A percentile compares a stretch with the other conserved stretches of the same genome.
These are phyloP conservation scores for Rhizodiscina lignyota DNA, from an alignment of 495 filamentous ascomycete species.

Conservation along the genomic window DNA sequence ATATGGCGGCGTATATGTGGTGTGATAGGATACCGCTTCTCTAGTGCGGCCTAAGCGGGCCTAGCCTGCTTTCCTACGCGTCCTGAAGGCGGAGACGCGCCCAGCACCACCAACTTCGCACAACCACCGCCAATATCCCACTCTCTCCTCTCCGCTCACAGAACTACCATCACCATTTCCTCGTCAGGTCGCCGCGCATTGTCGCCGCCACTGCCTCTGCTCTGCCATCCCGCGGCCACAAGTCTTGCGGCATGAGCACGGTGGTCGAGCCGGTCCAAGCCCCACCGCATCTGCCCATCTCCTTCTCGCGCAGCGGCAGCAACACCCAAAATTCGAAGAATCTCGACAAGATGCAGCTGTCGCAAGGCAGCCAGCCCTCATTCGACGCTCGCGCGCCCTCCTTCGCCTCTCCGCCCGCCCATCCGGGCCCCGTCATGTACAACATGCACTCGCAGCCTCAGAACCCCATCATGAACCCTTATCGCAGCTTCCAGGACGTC, in stretches of 20 bases:
- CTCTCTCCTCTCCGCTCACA: too few relatives aligned
- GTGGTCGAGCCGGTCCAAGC: not conserved
- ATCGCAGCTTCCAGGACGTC: conserved; percentile 28
- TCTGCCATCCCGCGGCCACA: too few relatives aligned
- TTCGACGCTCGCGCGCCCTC: conserved; percentile 3
- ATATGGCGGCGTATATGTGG: not conserved
- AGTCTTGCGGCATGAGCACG: too few relatives aligned
- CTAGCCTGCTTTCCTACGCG: not conserved
- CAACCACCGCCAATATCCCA: too few relatives aligned
- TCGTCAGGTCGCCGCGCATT: too few relatives aligned
- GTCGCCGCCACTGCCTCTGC: too few relatives aligned
- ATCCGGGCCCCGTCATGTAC: conserved; percentile 11
- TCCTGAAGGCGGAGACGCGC: too few relatives aligned
- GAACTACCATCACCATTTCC: too few relatives aligned
- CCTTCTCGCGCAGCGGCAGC: not conserved
- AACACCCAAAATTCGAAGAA: not conserved
- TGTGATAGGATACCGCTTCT: not conserved
- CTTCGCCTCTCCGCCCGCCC: conserved; percentile 2
- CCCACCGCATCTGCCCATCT: not conserved
- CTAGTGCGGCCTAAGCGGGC: not conserved
- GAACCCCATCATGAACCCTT: conserved; percentile 20
- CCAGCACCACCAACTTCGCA: too few relatives aligned
- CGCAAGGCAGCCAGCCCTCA: conserved; percentile 12
- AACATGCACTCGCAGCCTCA: conserved; percentile 5
- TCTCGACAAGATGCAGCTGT: not conserved